Percentiles rank a stretch among this genome's conserved stretches.
phyloP scores from a whole-genome alignment of 257 asterid genomes.

The Striga asiatica region DNA sequence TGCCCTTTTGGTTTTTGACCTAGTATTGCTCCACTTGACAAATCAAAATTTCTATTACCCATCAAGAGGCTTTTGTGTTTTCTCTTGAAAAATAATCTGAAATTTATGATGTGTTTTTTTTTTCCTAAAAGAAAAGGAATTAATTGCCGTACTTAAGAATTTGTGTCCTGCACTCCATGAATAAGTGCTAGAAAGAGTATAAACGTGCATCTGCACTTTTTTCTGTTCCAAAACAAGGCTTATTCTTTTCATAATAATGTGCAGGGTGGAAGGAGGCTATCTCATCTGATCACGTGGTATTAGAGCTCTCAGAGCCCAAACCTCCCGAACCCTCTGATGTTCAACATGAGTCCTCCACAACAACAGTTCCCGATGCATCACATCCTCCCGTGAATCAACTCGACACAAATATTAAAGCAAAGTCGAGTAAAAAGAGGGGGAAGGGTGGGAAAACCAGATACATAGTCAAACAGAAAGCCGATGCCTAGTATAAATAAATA shows the following conservation, averaged over 20 bases:
- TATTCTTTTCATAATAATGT: background rate
- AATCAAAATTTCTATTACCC: background rate
- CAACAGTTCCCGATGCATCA: constrained; percentile 14
- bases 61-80: background rate
- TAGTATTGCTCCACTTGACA: background rate
- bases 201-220: background rate
- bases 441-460: constrained; percentile 38
- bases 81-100: too few species aligned
- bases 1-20: background rate
- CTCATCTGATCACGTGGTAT: constrained; percentile 50
- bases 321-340: constrained; percentile 22
- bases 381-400: constrained; percentile 24
- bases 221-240: constrained; percentile 6
- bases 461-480: constrained; percentile 50
- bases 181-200: too few species aligned
- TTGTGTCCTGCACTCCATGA: too few species aligned
- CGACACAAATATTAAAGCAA: constrained; percentile 20
- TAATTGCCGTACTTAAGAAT: too few species aligned
- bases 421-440: constrained; percentile 31
- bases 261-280: constrained; percentile 89
- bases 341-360: constrained; percentile 16
- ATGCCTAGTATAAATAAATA: constrained; percentile 29
- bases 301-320: constrained; percentile 44
- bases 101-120: background rate
- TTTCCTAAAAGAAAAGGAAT: too few species aligned